Evolutionary conservation across 2,329 filamentous ascomycete species (phyloP), one percentile per base, ranked within the genome.

Genomic region (Diplocarpon mali): DNA sequence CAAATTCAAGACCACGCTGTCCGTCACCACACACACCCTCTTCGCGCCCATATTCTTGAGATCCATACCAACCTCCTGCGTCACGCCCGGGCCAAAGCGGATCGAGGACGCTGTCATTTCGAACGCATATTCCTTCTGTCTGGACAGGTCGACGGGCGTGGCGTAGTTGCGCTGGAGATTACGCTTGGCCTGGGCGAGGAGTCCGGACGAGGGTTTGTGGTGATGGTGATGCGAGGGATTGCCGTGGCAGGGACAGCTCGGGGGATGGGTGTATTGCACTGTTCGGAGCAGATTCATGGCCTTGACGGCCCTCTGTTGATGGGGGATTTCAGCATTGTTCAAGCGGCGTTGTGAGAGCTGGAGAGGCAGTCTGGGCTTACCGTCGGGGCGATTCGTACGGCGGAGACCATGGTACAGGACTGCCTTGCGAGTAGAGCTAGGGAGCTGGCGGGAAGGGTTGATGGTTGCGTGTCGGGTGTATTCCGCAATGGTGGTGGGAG

Each of bases 81-180:
- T 98, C 45, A 83, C 85, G 5, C 92, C 92, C 0, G 87, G 86
- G 0, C 92, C 92, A 58, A 96, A 98, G 11, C 92, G 80, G 59
- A 98, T 95, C 24, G 83, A 86, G 1, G 86, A 94, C 1, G 92
- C 88, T 0, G 92, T 92, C 90, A 98, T 94, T 65, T 98, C 92
- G 62, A 98, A 98, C 12, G 92, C 92, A 67, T 98, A 98, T 64
- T 98, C 92, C 63, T 93, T 95, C 59, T 88, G 76, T 52, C 79
- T 75, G 2, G 76, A 73, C 8, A 73, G 67, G 57, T 87, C 81
- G 24, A 83, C 68, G 0, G 89, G 86, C 0, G 86, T 90, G n/a
- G 86, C 88, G 63, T 76, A 80, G 40, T 69, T 69, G 29, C 76
- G 57, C 41, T 66, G 60, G 15, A 64, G 60, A 38, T 67, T 63